Percentiles rank a stretch among this genome's conserved stretches.
Evolutionary conservation across 2,329 filamentous ascomycete genomes (phyloP).

Genomic region (Pezizomycotina sp.): DNA sequence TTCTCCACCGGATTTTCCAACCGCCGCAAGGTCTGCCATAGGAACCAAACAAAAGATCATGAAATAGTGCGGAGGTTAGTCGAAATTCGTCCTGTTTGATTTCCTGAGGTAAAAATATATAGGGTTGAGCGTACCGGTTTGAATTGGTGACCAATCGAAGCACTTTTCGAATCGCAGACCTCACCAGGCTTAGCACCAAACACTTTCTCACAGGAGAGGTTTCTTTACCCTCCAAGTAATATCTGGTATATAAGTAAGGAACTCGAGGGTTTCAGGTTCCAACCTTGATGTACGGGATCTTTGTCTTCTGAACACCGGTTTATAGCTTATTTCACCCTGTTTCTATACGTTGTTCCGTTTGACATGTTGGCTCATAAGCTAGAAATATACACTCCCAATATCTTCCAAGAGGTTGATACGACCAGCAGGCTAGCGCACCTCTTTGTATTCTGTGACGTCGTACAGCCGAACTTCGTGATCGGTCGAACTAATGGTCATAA

Average conservation of each 20-base stretch:
- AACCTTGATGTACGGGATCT: slow-evolving; percentile 38
- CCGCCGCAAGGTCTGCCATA: slow-evolving; percentile 49
- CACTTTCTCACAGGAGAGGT: too few species aligned
- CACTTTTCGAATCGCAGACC: too few species aligned
- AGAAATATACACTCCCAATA: slow-evolving; percentile 3
- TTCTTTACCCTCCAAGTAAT: too few species aligned
- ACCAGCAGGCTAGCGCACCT: slow-evolving; percentile 28
- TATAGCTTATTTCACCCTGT: too few species aligned
- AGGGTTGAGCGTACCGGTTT: slow-evolving; percentile 27
- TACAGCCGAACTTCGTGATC: slow-evolving; percentile 36
- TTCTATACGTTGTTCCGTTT: too few species aligned
- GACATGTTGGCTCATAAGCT: too few species aligned
- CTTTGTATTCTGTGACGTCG: slow-evolving; percentile 32
- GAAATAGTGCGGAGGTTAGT: slow-evolving; percentile 3
- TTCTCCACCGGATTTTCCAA: slow-evolving; percentile 59
- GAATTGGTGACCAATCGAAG: slow-evolving; percentile 39
- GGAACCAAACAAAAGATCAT: slow-evolving; percentile 42
- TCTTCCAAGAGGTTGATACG: slow-evolving; percentile 17
- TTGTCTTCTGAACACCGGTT: slow-evolving; percentile 30
- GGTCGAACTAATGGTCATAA: slow-evolving; percentile 37
- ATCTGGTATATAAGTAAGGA: too few species aligned
- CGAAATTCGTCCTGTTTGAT: background rate
- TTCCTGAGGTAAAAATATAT: background rate
- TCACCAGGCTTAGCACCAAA: too few species aligned
- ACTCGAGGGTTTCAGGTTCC: background rate